These are phyloP conservation scores for Suhomyces panamericanus DNA, from an alignment of 1,139 yeast species.

Conservation along the genomic window DNA sequence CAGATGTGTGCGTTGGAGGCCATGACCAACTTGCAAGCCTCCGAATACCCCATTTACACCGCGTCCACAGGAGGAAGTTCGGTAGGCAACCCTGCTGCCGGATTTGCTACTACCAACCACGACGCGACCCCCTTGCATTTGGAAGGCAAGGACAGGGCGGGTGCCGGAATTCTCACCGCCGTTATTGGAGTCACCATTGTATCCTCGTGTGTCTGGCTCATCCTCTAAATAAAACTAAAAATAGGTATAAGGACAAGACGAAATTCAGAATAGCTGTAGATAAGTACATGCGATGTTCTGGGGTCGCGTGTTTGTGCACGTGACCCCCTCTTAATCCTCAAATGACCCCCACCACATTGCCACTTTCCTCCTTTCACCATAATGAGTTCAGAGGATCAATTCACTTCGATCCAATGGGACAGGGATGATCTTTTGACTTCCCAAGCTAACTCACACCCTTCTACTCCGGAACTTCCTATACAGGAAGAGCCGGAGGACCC, in stretches of 20 bases:
- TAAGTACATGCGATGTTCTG: too few species aligned
- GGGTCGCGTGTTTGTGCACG: not conserved
- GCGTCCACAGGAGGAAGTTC: slow-evolving; percentile 49
- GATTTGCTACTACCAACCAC: slow-evolving; percentile 42
- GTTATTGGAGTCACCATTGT: slow-evolving; percentile 64
- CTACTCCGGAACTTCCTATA: slow-evolving; percentile 2
- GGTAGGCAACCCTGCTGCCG: slow-evolving; percentile 48
- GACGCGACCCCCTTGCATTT: slow-evolving; percentile 50
- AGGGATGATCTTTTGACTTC: slow-evolving; percentile 37
- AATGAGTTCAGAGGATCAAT: slow-evolving; percentile 48
- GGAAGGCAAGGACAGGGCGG: slow-evolving; percentile 70
- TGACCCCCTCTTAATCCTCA: not conserved
- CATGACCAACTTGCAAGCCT: slow-evolving; percentile 40
- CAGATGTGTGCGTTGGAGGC: slow-evolving; percentile 75
- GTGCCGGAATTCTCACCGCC: slow-evolving; percentile 86
- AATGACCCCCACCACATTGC: slow-evolving; percentile 3
- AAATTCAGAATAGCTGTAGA: too few species aligned
- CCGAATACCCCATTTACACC: slow-evolving; percentile 36
- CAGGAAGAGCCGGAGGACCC: slow-evolving; percentile 9
- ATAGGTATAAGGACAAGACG: too few species aligned
- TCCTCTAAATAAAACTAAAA: slow-evolving; percentile 32
- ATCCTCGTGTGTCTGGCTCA: slow-evolving; percentile 73
- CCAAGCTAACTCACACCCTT: not conserved
- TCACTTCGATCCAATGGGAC: slow-evolving; percentile 61
- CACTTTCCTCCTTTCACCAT: slow-evolving; percentile 14